phyloP scores from a whole-genome alignment of 2,329 filamentous ascomycete species.

The Fusarium redolens region DNA sequence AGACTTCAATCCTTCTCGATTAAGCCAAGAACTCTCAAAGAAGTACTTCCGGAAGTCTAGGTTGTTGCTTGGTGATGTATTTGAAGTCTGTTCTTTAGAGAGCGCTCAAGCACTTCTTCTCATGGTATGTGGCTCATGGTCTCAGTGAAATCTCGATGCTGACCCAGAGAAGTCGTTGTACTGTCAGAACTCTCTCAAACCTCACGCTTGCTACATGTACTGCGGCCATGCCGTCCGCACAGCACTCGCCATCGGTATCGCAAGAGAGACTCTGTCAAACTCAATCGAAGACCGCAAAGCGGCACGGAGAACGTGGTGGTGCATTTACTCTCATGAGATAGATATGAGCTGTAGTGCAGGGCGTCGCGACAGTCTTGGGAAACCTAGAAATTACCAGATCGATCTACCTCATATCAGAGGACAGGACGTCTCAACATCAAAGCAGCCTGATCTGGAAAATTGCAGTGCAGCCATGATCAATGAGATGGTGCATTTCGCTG shows the following conservation, averaged over 20 bases:
- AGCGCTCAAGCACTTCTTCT: neutral
- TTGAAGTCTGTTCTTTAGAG: neutral
- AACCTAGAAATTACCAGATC: constrained; percentile 6
- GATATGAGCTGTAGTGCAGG: constrained; percentile 20
- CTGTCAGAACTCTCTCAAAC: constrained; percentile 5
- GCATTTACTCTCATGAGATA: constrained; percentile 18
- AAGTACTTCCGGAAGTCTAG: constrained; percentile 5
- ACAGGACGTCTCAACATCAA: accelerated
- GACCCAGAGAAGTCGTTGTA: neutral
- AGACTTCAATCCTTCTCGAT: neutral
- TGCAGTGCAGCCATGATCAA: neutral
- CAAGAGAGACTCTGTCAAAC: neutral
- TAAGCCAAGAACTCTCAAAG: neutral
- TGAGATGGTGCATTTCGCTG: constrained; percentile 5
- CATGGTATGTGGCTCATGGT: neutral
- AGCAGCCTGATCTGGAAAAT: neutral
- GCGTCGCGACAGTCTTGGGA: constrained; percentile 12
- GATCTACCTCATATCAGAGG: neutral
- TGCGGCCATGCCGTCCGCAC: neutral
- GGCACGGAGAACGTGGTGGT: constrained; percentile 7
- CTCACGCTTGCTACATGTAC: constrained; percentile 5
- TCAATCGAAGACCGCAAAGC: neutral
- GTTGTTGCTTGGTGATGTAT: neutral
- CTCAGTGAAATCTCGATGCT: accelerated
- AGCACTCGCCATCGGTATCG: neutral